Evolutionary conservation across 208 protist species (phyloP).

Genomic region (Polymyxa betae): DNA sequence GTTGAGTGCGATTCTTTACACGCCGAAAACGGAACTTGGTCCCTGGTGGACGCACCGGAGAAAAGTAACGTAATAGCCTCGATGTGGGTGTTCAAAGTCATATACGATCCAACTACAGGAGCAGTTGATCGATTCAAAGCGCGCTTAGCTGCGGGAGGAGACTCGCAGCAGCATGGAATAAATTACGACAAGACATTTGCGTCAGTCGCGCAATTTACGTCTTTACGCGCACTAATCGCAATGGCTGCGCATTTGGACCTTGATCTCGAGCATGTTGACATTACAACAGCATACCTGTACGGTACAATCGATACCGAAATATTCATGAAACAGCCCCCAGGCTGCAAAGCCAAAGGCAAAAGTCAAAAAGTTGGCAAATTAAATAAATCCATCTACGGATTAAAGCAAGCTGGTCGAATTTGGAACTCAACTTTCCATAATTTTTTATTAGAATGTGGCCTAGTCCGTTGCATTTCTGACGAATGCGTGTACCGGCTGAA

Average conservation of each 20-base stretch:
- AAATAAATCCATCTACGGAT: background rate
- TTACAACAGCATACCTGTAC: background rate
- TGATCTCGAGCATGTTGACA: background rate
- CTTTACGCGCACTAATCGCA: background rate
- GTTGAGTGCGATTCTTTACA: too few species aligned
- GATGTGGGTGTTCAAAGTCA: constrained; percentile 20
- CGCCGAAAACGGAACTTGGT: background rate
- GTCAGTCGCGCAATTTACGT: background rate
- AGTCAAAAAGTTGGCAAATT: background rate
- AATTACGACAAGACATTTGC: background rate
- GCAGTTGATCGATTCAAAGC: background rate
- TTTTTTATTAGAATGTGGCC: background rate
- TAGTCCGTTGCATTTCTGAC: background rate
- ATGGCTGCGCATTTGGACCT: background rate
- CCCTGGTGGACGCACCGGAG: constrained; percentile 2
- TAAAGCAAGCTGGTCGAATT: background rate
- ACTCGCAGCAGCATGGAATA: background rate
- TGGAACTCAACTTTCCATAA: background rate
- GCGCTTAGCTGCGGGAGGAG: background rate
- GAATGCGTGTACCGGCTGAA: background rate
- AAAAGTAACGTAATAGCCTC: background rate
- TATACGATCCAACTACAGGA: background rate
- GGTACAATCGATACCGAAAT: background rate
- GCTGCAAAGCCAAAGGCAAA: background rate
- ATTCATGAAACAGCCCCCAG: background rate